Evolutionary conservation across 768 basidiomycete species (phyloP).

Genomic region (Kondoa subrosea): DNA sequence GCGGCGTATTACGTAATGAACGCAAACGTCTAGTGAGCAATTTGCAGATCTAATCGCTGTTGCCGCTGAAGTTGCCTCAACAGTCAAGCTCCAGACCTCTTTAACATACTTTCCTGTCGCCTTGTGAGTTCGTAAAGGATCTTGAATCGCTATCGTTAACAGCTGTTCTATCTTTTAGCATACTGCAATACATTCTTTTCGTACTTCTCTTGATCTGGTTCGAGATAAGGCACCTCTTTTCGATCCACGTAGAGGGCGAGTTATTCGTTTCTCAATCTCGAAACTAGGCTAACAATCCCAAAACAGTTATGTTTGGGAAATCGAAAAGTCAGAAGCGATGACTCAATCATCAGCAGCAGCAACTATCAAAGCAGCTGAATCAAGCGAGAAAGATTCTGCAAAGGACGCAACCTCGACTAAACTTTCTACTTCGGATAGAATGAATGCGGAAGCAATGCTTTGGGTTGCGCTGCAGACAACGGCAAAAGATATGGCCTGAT

Average conservation of each 20-base stretch:
- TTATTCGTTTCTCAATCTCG: not conserved
- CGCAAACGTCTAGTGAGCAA: conserved; percentile 66
- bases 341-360: not conserved
- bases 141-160: conserved; percentile 40
- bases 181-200: conserved; percentile 35
- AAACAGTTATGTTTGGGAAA: not conserved
- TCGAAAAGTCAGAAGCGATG: not conserved
- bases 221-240: conserved; percentile 57
- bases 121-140: not conserved
- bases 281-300: not conserved
- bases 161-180: conserved; percentile 41
- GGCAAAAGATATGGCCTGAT: not conserved
- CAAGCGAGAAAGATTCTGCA: not conserved
- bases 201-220: conserved; percentile 57
- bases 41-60: conserved; percentile 48
- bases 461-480: not conserved
- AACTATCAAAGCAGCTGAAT: not conserved
- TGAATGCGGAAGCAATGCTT: not conserved
- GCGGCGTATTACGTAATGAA: conserved; percentile 77
- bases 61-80: conserved; percentile 65
- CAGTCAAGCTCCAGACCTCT: conserved; percentile 42
- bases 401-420: not conserved
- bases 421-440: not conserved
- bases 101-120: not conserved
- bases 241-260: not conserved